Conservation (phyloP, 1,139 yeast species). For the Nakaseomyces uthaithaninus region DNA sequence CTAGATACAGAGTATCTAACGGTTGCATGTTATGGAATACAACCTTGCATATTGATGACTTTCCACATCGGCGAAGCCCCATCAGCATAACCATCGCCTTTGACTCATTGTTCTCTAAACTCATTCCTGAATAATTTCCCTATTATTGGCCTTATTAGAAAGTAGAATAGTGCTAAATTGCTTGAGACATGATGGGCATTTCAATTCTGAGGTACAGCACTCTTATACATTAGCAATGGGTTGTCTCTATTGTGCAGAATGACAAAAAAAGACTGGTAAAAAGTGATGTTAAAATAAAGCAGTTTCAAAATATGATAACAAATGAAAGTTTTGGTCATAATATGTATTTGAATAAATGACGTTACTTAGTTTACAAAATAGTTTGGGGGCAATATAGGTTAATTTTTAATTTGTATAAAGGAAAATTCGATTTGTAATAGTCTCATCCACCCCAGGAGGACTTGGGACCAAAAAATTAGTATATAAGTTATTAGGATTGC, state of each 20-base stretch:
- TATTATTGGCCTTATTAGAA: not conserved
- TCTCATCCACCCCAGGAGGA: too few relatives aligned
- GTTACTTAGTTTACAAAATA: conserved; percentile 3
- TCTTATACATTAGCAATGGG: too few relatives aligned
- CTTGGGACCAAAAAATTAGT: too few relatives aligned
- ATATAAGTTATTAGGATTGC: too few relatives aligned
- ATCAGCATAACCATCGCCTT: conserved; percentile 70
- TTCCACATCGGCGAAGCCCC: conserved; percentile 79
- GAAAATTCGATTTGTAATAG: too few relatives aligned
- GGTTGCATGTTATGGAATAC: conserved; percentile 97
- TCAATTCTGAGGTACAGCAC: too few relatives aligned
- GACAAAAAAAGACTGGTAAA: conserved; percentile 2
- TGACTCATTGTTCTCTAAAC: conserved; percentile 34
- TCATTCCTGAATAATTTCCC: conserved; percentile 13
- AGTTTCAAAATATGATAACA: too few relatives aligned
- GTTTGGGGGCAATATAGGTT: too few relatives aligned
- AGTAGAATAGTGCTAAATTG: too few relatives aligned
- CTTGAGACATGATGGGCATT: too few relatives aligned
- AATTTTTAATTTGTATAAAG: too few relatives aligned
- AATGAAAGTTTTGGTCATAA: not conserved
- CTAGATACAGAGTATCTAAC: conserved; percentile 80
- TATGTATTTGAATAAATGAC: not conserved
- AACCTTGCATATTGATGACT: conserved; percentile 87
- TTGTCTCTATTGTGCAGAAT: conserved; percentile 1
- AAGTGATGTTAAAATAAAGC: not conserved